phyloP scores from a whole-genome alignment of 176 grass and related monocot species.

The Luzula sylvatica region DNA sequence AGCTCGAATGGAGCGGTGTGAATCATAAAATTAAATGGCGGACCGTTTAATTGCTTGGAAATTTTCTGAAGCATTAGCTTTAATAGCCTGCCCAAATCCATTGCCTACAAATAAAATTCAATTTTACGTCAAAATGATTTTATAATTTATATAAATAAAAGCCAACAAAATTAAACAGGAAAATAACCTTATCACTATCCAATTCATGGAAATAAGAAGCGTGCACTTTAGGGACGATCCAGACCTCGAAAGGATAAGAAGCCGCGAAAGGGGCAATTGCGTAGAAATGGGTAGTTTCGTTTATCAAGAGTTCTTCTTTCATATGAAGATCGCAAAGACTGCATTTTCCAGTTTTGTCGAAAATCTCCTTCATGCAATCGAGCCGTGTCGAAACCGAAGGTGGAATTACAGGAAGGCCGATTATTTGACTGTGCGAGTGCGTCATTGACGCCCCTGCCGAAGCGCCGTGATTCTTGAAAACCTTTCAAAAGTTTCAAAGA shows the following conservation, averaged over 20 bases:
- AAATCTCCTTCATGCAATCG: conserved; percentile 56
- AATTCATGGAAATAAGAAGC: conserved; percentile 72
- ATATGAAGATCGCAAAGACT: conserved; percentile 50
- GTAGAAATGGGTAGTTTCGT: conserved; percentile 47
- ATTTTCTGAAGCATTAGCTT: conserved; percentile 66
- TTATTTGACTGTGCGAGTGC: conserved; percentile 92
- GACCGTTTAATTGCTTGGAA: conserved; percentile 75
- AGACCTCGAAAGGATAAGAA: conserved; percentile 84
- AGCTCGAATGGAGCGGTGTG: conserved; percentile 48
- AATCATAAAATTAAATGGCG: conserved; percentile 88
- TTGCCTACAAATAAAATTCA: conserved; percentile 33
- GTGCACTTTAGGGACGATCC: conserved; percentile 78
- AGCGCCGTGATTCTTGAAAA: conserved; percentile 92
- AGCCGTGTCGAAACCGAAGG: conserved; percentile 53
- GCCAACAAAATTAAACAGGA: conserved; percentile 7
- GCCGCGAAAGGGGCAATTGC: conserved; percentile 84
- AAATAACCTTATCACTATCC: conserved; percentile 46
- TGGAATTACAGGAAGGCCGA: conserved; percentile 83
- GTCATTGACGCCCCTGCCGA: conserved; percentile 89
- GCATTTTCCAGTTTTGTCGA: conserved; percentile 50
- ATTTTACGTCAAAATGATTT: background rate
- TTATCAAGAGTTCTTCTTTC: conserved; percentile 45
- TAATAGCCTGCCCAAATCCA: conserved; percentile 64
- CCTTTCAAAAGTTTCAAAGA: conserved; percentile 26
- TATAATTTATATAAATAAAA: background rate